A percentile compares a stretch with the other conserved stretches of the same genome.
Conservation (phyloP, 2,329 filamentous ascomycete species). For the Thermoascus crustaceus region DNA sequence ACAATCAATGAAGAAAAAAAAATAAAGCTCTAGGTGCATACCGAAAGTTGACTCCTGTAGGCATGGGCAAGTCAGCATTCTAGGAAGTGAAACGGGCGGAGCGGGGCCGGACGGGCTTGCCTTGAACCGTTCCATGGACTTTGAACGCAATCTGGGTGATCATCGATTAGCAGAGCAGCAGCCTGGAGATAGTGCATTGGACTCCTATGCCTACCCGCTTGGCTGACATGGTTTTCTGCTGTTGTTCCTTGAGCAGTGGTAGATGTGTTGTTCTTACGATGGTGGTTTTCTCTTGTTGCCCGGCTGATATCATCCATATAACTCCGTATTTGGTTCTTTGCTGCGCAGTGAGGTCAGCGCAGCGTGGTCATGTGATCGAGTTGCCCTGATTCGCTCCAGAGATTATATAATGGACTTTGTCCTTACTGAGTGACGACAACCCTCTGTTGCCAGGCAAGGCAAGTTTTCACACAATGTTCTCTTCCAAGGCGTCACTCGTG, state of each 20-base stretch:
- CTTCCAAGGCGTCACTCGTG: too few relatives aligned
- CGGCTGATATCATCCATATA: constrained; percentile 1
- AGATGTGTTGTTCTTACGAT: not conserved
- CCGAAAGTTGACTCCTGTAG: constrained; percentile 45
- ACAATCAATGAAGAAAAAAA: not conserved
- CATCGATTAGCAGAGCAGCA: not conserved
- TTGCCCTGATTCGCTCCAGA: too few relatives aligned
- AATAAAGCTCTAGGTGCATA: constrained; percentile 12
- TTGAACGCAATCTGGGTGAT: constrained; percentile 29
- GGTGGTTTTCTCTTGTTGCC: not conserved
- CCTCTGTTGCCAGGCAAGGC: too few relatives aligned
- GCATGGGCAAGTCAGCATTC: not conserved
- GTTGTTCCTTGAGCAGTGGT: not conserved
- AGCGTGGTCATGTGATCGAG: not conserved
- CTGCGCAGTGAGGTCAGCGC: not conserved
- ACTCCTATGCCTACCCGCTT: constrained; percentile 4
- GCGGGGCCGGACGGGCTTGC: constrained; percentile 32
- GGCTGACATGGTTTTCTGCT: not conserved
- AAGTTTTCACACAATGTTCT: too few relatives aligned
- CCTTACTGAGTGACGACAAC: too few relatives aligned
- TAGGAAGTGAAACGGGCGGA: not conserved
- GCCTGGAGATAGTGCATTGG: not conserved
- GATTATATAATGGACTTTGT: too few relatives aligned
- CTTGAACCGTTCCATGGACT: constrained; percentile 64
- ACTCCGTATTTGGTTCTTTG: not conserved